Conservation (phyloP, 352 stramenopile genomes). For the Phytophthora palmivora region DNA sequence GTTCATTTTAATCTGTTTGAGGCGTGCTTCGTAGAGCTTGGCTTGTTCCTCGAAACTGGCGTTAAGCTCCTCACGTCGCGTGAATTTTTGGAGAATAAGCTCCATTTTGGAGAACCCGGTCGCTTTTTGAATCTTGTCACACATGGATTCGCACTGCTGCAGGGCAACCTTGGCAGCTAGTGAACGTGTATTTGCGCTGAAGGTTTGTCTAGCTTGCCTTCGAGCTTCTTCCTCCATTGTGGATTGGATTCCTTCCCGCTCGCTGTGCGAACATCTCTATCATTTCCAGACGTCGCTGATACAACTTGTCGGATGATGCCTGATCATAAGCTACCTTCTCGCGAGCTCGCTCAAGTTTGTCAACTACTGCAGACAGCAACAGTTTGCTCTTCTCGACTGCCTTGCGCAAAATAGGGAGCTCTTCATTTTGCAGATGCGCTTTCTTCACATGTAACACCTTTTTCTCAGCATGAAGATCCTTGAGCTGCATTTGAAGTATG, state of each 20-base stretch:
- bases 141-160: conserved; percentile 85
- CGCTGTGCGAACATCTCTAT: conserved; percentile 65
- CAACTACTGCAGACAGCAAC: conserved; percentile 67
- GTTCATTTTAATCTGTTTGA: conserved; percentile 86
- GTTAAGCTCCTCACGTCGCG: conserved; percentile 79
- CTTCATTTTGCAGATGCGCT: conserved; percentile 57
- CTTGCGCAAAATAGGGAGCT: conserved; percentile 60
- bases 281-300: conserved; percentile 73
- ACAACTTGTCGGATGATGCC: conserved; percentile 70
- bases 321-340: conserved; percentile 78
- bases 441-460: conserved; percentile 74
- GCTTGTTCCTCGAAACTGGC: conserved; percentile 84
- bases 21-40: conserved; percentile 76
- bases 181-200: conserved; percentile 55
- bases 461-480: conserved; percentile 73
- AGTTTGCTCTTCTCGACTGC: conserved; percentile 68
- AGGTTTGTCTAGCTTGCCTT: conserved; percentile 33
- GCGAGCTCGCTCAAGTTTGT: conserved; percentile 66
- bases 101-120: conserved; percentile 84
- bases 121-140: conserved; percentile 84
- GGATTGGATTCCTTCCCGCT: conserved; percentile 21
- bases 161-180: conserved; percentile 75
- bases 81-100: conserved; percentile 82
- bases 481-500: conserved; percentile 74
- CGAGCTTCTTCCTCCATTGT: conserved; percentile 36